phyloP scores from a whole-genome alignment of 495 filamentous ascomycete species.

The Aspergillus sclerotioniger region DNA sequence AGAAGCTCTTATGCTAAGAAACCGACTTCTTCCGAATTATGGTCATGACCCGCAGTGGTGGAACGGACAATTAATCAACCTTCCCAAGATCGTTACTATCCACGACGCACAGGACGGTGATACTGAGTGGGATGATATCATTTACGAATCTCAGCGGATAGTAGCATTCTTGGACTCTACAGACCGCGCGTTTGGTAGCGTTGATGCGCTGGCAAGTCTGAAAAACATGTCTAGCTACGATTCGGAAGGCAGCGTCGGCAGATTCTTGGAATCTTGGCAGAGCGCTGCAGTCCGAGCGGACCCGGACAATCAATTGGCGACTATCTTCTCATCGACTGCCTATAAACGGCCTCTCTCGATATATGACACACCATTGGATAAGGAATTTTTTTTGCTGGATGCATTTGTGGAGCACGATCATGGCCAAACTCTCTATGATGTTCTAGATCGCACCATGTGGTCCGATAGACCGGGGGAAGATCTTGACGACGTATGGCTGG shows the following conservation, averaged over 20 bases:
- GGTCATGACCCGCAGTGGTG: conserved; percentile 78
- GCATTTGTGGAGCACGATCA: conserved; percentile 38
- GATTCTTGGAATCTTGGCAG: conserved; percentile 44
- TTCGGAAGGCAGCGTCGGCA: conserved; percentile 30
- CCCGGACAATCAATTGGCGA: conserved; percentile 37
- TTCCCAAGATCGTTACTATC: conserved; percentile 56
- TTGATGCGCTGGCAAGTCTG: conserved; percentile 55
- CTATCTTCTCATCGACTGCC: conserved; percentile 40
- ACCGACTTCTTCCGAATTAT: conserved; percentile 56
- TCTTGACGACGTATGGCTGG: conserved; percentile 55
- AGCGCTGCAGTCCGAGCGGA: conserved; percentile 40
- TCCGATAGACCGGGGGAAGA: conserved; percentile 45
- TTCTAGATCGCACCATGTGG: conserved; percentile 69
- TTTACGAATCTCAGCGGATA: conserved; percentile 64
- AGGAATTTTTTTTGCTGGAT: conserved; percentile 43
- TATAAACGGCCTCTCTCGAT: conserved; percentile 36
- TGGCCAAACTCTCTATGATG: conserved; percentile 66
- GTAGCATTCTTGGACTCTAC: conserved; percentile 83
- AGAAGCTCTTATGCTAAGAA: conserved; percentile 64
- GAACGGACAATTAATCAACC: conserved; percentile 66
- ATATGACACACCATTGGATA: conserved; percentile 31
- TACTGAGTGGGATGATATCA: conserved; percentile 46
- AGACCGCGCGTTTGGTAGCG: conserved; percentile 76
- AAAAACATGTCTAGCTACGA: conserved; percentile 37
- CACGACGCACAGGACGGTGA: conserved; percentile 36